A percentile compares a stretch with the other conserved stretches of the same genome.
Conservation (phyloP, 1,284 basidiomycete species). For the Takashimella koratensis region DNA sequence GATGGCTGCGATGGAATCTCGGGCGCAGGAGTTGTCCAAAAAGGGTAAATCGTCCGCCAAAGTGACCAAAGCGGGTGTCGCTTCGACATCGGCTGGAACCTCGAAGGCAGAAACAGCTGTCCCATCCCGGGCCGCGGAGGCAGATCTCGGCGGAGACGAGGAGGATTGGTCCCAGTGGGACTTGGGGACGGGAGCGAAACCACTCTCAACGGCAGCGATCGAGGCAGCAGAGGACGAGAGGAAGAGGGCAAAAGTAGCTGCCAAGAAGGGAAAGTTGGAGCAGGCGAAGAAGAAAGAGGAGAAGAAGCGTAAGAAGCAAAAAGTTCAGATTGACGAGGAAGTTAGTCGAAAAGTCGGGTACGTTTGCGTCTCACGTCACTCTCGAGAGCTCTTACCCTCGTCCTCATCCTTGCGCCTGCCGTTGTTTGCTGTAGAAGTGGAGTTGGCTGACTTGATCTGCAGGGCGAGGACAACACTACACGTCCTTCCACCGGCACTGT, state of each 20-base stretch:
- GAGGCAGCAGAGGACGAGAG: not conserved
- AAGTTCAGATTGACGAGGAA: not conserved
- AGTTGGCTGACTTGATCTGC: too few species aligned
- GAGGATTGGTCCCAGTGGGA: slow-evolving; percentile 9
- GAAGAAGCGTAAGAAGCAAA: slow-evolving; percentile 8
- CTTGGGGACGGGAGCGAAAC: slow-evolving; percentile 10
- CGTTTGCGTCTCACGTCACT: not conserved
- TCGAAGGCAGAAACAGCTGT: slow-evolving; percentile 3
- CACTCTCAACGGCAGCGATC: slow-evolving; percentile 8
- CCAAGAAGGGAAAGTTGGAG: slow-evolving; percentile 6
- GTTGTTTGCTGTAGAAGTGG: too few species aligned
- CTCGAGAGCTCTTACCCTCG: too few species aligned
- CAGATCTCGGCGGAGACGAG: slow-evolving; percentile 1
- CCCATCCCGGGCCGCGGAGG: slow-evolving; percentile 1
- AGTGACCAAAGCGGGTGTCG: slow-evolving; percentile 16
- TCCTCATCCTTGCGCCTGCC: too few species aligned
- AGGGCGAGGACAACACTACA: slow-evolving; percentile 18
- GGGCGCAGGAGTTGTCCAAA: slow-evolving; percentile 10
- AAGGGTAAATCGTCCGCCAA: too few species aligned
- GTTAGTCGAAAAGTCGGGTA: not conserved
- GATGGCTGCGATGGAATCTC: slow-evolving; percentile 35
- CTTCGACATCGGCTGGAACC: not conserved
- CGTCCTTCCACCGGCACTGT: slow-evolving; percentile 19
- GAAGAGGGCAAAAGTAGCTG: slow-evolving; percentile 4
- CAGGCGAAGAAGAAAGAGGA: slow-evolving; percentile 6